Percentiles rank a stretch among this genome's conserved stretches.
These are phyloP conservation scores for Stachybotrys chartarum DNA, from an alignment of 2,329 filamentous ascomycete genomes.

Conservation along the genomic window DNA sequence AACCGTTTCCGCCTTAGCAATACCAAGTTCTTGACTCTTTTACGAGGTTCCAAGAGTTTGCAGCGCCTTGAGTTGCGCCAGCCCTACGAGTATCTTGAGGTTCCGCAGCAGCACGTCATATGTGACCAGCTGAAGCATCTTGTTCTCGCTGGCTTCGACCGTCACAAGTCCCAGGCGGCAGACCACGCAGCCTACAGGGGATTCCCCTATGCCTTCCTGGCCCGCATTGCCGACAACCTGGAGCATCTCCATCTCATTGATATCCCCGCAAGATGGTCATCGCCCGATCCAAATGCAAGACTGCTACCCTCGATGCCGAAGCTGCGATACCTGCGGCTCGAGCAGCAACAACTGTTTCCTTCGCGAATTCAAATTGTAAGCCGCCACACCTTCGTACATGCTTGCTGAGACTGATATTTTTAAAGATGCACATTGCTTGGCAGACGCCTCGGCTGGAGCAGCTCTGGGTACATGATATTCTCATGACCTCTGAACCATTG, in stretches of 20 bases:
- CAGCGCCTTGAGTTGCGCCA: constrained; percentile 18
- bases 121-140: constrained; percentile 10
- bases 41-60: constrained; percentile 17
- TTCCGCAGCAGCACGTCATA: neutral
- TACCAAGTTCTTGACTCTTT: constrained; percentile 17
- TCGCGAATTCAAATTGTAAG: neutral
- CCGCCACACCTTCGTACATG: neutral
- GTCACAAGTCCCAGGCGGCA: constrained; percentile 6
- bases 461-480: constrained; percentile 14
- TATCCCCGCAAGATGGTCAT: constrained; percentile 11
- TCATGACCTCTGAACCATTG: neutral
- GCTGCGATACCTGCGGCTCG: constrained; percentile 20
- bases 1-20: constrained; percentile 20
- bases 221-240: constrained; percentile 12
- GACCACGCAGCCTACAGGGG: constrained; percentile 4
- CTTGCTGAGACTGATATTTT: neutral
- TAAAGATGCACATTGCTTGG: constrained; percentile 15
- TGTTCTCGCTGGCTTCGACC: constrained; percentile 12
- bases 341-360: constrained; percentile 7
- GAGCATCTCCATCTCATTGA: constrained; percentile 15
- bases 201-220: constrained; percentile 7
- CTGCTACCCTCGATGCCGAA: constrained; percentile 15
- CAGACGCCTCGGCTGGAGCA: constrained; percentile 23
- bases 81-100: constrained; percentile 4
- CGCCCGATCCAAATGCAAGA: neutral